These are phyloP conservation scores for Phycomyces blakesleeanus DNA, from an alignment of 192 early-diverging fungal species.

Conservation along the genomic window DNA sequence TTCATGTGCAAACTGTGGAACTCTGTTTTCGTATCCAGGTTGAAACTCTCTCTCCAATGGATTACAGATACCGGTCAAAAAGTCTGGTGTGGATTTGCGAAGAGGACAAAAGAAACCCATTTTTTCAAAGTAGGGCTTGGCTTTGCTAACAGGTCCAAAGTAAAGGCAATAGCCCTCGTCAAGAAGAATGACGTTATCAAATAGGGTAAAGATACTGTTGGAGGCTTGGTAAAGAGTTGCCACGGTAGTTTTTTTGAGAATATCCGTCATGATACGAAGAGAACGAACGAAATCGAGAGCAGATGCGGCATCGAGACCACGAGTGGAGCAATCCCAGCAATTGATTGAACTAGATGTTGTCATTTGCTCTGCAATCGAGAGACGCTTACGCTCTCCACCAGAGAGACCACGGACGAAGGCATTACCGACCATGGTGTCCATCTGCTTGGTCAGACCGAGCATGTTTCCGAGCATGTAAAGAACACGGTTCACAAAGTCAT, in stretches of 20 bases:
- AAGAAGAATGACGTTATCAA: conserved; percentile 65
- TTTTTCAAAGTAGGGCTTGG: conserved; percentile 58
- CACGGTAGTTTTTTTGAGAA: conserved; percentile 60
- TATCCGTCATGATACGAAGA: conserved; percentile 69
- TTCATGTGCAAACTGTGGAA: conserved; percentile 55
- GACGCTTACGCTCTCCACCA: conserved; percentile 75
- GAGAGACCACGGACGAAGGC: conserved; percentile 75
- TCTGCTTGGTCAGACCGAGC: conserved; percentile 54
- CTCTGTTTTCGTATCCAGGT: conserved; percentile 50
- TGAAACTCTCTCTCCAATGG: conserved; percentile 49
- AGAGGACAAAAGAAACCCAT: conserved; percentile 59
- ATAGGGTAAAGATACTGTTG: conserved; percentile 72
- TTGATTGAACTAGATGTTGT: conserved; percentile 55
- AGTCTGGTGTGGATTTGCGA: conserved; percentile 70
- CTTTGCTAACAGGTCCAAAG: conserved; percentile 59
- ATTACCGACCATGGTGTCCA: conserved; percentile 70
- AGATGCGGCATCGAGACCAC: conserved; percentile 77
- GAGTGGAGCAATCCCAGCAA: conserved; percentile 60
- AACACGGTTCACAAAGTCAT: conserved; percentile 49
- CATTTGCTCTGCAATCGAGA: conserved; percentile 75
- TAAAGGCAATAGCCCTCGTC: conserved; percentile 66
- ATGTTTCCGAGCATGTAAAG: conserved; percentile 47
- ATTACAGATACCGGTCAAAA: conserved; percentile 68
- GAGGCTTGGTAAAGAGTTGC: conserved; percentile 66
- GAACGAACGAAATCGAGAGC: conserved; percentile 77